Evolutionary conservation across 805 yeast species (phyloP).

Genomic region (Allodekkera sacchari): DNA sequence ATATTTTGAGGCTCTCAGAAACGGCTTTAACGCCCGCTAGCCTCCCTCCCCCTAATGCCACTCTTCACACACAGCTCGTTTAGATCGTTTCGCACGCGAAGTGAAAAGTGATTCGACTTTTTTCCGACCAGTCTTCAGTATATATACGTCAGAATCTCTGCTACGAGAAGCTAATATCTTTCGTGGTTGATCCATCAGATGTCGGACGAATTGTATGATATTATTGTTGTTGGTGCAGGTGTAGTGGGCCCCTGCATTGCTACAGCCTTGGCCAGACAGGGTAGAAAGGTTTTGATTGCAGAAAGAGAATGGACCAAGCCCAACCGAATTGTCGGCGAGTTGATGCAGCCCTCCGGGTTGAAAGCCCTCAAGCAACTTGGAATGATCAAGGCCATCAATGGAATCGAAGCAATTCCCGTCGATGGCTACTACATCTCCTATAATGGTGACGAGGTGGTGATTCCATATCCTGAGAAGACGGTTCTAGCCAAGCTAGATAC

Average conservation of each 20-base stretch:
- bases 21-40: too few species aligned
- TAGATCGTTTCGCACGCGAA: too few species aligned
- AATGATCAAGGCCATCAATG: constrained; percentile 64
- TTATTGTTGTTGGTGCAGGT: constrained; percentile 96
- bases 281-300: constrained; percentile 66
- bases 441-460: constrained; percentile 44
- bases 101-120: too few species aligned
- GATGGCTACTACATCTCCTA: constrained; percentile 76
- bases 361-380: constrained; percentile 77
- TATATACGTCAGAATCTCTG: too few species aligned
- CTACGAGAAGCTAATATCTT: too few species aligned
- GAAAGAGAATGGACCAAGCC: constrained; percentile 92
- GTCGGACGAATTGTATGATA: constrained; percentile 45
- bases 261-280: constrained; percentile 82
- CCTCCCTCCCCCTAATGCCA: too few species aligned
- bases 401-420: constrained; percentile 69
- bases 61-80: too few species aligned
- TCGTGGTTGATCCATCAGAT: neutral
- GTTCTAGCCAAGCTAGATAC: constrained; percentile 36
- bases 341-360: constrained; percentile 95
- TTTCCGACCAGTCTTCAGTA: too few species aligned
- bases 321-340: constrained; percentile 94
- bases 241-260: constrained; percentile 94
- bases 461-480: constrained; percentile 68
- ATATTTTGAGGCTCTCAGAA: too few species aligned